Percentiles rank a stretch among this genome's conserved stretches.
Evolutionary conservation across 2,329 filamentous ascomycete genomes (phyloP).

Genomic region (Fusarium sp.): DNA sequence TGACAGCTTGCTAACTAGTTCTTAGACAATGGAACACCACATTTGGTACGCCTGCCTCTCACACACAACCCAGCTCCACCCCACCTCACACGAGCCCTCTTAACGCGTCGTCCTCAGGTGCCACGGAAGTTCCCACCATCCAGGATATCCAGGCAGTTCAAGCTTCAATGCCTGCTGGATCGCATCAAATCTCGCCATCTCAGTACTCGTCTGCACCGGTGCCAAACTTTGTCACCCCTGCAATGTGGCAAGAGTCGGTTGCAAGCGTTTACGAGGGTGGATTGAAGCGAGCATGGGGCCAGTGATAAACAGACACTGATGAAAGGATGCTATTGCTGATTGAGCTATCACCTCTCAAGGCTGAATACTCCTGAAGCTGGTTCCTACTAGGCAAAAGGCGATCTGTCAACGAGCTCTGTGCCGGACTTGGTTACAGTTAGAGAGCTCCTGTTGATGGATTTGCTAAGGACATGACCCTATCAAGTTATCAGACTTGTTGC

Average conservation of each 20-base stretch:
- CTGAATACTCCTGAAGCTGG: constrained; percentile 21
- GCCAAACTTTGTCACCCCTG: constrained; percentile 73
- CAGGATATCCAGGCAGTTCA: constrained; percentile 64
- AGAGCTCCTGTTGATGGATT: constrained; percentile 3
- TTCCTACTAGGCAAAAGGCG: constrained; percentile 9
- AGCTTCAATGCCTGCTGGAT: constrained; percentile 56
- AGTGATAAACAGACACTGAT: constrained; percentile 49
- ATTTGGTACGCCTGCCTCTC: constrained; percentile 76
- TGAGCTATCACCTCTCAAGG: constrained; percentile 13
- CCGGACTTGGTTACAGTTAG: neutral
- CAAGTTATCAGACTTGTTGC: constrained; percentile 8
- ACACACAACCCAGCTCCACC: constrained; percentile 49
- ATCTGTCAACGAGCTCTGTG: neutral
- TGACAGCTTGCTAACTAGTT: constrained; percentile 9
- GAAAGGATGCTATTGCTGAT: constrained; percentile 4
- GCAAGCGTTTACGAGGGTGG: constrained; percentile 76
- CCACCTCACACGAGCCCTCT: constrained; percentile 61
- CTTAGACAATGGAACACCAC: constrained; percentile 92
- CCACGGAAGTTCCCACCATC: constrained; percentile 64
- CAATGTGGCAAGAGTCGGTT: constrained; percentile 80
- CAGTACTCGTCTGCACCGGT: constrained; percentile 66
- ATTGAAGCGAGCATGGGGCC: constrained; percentile 69
- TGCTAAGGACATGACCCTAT: neutral
- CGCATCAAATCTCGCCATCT: constrained; percentile 62
- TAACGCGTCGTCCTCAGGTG: constrained; percentile 65